These are phyloP conservation scores for Trametes meyenii DNA, from an alignment of 768 basidiomycete species.

Conservation along the genomic window DNA sequence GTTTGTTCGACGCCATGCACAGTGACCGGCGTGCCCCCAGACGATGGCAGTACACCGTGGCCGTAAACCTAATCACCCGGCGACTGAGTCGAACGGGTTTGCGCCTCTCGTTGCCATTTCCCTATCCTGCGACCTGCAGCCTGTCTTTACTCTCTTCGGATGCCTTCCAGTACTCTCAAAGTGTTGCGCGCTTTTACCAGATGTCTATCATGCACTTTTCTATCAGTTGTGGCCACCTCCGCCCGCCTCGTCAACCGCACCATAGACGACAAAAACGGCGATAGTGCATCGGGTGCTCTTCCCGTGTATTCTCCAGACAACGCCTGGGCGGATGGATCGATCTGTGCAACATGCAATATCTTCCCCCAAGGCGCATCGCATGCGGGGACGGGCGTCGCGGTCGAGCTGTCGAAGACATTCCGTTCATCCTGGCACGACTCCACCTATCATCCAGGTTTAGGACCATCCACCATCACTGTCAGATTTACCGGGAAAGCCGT, in stretches of 20 bases:
- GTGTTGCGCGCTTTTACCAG: neutral
- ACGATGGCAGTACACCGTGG: no score
- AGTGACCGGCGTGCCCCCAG: no score
- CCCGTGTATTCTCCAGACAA: neutral
- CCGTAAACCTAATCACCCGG: no score
- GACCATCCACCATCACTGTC: neutral
- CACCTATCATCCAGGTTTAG: neutral
- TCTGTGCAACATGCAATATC: neutral
- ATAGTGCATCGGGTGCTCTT: neutral
- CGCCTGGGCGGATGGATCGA: slow-evolving; percentile 8
- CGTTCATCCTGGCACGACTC: slow-evolving; percentile 21
- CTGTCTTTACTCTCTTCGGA: neutral
- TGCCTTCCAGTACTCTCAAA: neutral
- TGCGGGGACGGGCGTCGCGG: neutral
- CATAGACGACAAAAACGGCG: neutral
- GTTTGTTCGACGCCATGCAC: no score
- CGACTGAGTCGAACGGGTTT: no score
- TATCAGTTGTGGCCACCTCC: neutral
- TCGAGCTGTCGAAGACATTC: neutral
- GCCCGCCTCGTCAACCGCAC: slow-evolving; percentile 1
- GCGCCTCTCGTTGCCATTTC: no score
- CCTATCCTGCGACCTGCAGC: no score
- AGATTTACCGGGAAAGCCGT: slow-evolving; percentile 16
- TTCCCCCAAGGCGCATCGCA: neutral
- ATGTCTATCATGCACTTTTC: neutral